Base-by-base conservation (phyloP, 768 basidiomycete genomes). In the Leccinum rimulosum region DNA sequence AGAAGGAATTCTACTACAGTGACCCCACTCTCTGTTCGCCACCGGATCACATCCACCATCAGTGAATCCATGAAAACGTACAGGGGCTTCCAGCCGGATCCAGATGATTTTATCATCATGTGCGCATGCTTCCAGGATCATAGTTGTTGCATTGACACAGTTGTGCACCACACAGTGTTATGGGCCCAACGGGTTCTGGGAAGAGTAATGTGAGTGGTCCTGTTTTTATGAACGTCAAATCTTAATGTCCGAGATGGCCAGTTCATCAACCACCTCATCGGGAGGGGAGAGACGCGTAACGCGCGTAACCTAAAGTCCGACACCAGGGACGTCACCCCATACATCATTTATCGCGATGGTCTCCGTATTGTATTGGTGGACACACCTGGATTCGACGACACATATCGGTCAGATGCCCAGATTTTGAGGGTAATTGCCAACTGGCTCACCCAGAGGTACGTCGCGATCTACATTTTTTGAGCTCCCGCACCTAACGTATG, bases 141-240 rank as follows among this genome's bases (percentile, higher is more conserved):
- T 25, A 1, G 25, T 25, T 25, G 25, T 25, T 2, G 25, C 2
- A 25, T 2, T 25, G 25, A 25, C 1, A 2, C 25, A 25, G 25
- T 25, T 25, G 25, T 25, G 25, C 25, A 25, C 25, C 25, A n/a
- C n/a, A n/a, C n/a, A 62, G 67, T 25, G 2, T 70, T 14, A 70
- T 70, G 66, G 68, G 68, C 0, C 68, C 62, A 14, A 70, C 66
- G 4, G 68, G 68, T 28, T 55, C 68, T 5, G 68, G 68, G 8
- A 69, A 68, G 57, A 66, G 56, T 6, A 68, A 66, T 25, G 68
- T 68, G 19, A 50, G 68, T 55, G 15, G 17, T n/a, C n/a, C n/a
- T n/a, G n/a, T n/a, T n/a, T n/a, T n/a, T n/a, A n/a, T n/a, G n/a
- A n/a, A n/a, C n/a, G n/a, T n/a, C n/a, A n/a, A n/a, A n/a, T n/a